Conservation (phyloP, 164 flowering plant genomes). For the Akebia trifoliata region DNA sequence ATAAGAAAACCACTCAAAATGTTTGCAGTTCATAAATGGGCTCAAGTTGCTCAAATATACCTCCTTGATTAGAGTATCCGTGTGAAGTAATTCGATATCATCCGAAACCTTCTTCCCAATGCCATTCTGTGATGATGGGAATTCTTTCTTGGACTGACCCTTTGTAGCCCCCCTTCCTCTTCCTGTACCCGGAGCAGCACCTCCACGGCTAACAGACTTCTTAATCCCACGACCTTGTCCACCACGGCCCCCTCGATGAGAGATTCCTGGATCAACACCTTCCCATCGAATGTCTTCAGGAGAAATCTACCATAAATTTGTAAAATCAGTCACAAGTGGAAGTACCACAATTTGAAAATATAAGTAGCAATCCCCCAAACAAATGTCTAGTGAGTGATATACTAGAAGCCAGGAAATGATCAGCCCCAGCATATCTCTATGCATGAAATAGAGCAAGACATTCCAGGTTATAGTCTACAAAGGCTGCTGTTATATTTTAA, state of each 20-base stretch:
- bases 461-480: no score
- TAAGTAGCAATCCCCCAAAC: background rate
- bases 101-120: conserved; percentile 54
- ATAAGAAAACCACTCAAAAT: background rate
- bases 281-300: conserved; percentile 90
- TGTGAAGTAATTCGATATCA: conserved; percentile 79
- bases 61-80: conserved; percentile 87
- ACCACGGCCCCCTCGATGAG: conserved; percentile 53
- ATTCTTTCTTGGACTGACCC: conserved; percentile 54
- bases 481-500: no score
- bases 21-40: background rate
- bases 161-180: conserved; percentile 74
- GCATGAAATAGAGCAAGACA: no score
- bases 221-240: conserved; percentile 71
- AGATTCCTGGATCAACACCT: conserved; percentile 64
- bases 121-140: conserved; percentile 65
- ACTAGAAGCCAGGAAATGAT: no score
- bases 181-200: conserved; percentile 45
- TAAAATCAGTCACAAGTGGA: no score
- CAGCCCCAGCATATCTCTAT: no score
- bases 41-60: conserved; percentile 25
- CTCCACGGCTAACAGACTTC: conserved; percentile 58
- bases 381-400: no score
- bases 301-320: conserved; percentile 61
- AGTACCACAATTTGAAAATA: no score